These are phyloP conservation scores for Yamadazyma dendronema DNA, from an alignment of 1,139 yeast species.

Conservation along the genomic window DNA sequence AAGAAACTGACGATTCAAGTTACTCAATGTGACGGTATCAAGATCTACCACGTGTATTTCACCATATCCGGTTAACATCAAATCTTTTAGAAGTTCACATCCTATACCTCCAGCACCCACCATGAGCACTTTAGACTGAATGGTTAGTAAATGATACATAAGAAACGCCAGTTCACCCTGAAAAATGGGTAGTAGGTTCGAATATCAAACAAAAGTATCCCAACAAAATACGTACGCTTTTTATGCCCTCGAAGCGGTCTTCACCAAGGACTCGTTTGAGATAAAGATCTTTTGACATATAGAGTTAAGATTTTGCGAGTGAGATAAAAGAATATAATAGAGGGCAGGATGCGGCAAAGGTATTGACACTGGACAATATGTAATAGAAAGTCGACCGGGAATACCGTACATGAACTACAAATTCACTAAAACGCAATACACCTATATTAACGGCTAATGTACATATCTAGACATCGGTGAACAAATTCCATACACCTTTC, in stretches of 20 bases:
- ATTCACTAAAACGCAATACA: too few relatives aligned
- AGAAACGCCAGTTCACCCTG: not conserved
- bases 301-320: not conserved
- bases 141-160: conserved; percentile 1
- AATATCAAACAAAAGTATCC: conserved; percentile 1
- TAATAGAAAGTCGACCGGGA: too few relatives aligned
- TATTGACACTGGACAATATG: too few relatives aligned
- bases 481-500: conserved; percentile 71
- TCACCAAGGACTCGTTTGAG: conserved; percentile 45
- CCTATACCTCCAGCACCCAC: conserved; percentile 99
- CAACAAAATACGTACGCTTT: conserved; percentile 13
- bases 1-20: conserved; percentile 88
- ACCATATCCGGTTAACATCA: conserved; percentile 80
- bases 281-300: conserved; percentile 40
- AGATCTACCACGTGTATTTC: conserved; percentile 90
- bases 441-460: too few relatives aligned
- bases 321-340: too few relatives aligned
- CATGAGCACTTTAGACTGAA: conserved; percentile 61
- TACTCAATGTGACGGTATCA: conserved; percentile 90
- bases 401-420: too few relatives aligned
- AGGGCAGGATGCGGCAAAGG: too few relatives aligned
- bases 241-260: conserved; percentile 29
- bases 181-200: not conserved
- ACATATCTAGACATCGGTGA: conserved; percentile 53
- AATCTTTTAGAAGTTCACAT: conserved; percentile 86